These are phyloP conservation scores for Candida maris DNA, from an alignment of 805 yeast species.

Conservation along the genomic window DNA sequence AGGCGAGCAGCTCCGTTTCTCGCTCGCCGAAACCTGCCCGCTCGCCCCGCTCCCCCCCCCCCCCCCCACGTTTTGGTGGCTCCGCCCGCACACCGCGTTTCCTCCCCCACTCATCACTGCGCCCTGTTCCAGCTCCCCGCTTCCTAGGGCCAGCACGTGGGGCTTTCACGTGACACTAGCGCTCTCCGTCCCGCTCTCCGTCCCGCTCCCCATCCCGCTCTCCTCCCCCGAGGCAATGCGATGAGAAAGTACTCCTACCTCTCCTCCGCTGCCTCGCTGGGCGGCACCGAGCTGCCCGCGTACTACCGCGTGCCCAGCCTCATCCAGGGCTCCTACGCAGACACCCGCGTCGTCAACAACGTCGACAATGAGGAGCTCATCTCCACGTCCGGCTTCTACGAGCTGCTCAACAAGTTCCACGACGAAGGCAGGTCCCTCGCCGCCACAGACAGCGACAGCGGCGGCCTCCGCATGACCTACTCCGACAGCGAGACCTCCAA, in stretches of 20 bases:
- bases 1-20: too few relatives aligned
- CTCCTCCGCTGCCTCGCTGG: conserved; percentile 11
- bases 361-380: conserved; percentile 31
- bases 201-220: too few relatives aligned
- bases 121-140: too few relatives aligned
- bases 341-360: conserved; percentile 19
- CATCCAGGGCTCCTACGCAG: conserved; percentile 15
- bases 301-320: conserved; percentile 19
- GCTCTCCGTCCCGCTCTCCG: too few relatives aligned
- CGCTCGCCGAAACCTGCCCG: too few relatives aligned
- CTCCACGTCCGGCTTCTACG: conserved; percentile 22
- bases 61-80: too few relatives aligned
- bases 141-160: too few relatives aligned
- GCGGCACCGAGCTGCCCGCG: conserved; percentile 12
- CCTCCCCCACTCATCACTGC: too few relatives aligned
- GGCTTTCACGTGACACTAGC: too few relatives aligned
- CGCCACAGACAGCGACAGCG: neutral
- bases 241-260: conserved; percentile 12
- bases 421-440: conserved; percentile 1
- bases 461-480: conserved; percentile 45
- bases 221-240: too few relatives aligned
- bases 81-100: too few relatives aligned
- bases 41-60: too few relatives aligned
- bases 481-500: conserved; percentile 65
- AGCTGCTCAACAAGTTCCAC: conserved; percentile 13